Conservation (phyloP, 2,329 filamentous ascomycete genomes). For the Hypoxylon sp. region DNA sequence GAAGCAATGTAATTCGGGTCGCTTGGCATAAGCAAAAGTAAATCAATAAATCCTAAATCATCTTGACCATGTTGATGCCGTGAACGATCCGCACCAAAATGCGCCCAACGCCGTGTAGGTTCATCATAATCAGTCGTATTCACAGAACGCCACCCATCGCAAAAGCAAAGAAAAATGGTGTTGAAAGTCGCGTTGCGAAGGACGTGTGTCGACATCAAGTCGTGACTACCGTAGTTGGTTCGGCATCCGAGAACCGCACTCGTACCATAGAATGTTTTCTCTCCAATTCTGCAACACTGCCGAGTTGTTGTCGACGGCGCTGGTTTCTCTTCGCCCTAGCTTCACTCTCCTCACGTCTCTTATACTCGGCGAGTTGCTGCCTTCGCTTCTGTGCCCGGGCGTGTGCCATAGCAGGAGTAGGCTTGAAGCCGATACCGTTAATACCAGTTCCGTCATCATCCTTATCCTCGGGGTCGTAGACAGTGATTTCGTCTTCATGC, state of each 20-base stretch:
- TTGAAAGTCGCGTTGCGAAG: constrained; percentile 19
- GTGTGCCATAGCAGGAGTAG: constrained; percentile 73
- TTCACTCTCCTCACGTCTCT: constrained; percentile 72
- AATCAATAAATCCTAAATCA: constrained; percentile 20
- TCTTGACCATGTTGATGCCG: constrained; percentile 21
- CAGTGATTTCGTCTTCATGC: constrained; percentile 78
- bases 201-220: constrained; percentile 38
- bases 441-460: constrained; percentile 78
- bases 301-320: constrained; percentile 60
- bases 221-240: constrained; percentile 52
- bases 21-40: constrained; percentile 6
- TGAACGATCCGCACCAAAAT: constrained; percentile 22
- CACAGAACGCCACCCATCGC: constrained; percentile 25
- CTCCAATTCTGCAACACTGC: constrained; percentile 47
- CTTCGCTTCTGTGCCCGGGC: constrained; percentile 69
- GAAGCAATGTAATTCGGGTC: constrained; percentile 14
- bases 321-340: constrained; percentile 70
- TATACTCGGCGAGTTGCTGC: constrained; percentile 75
- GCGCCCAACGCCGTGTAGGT: constrained; percentile 34
- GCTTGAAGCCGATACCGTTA: constrained; percentile 77
- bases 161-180: constrained; percentile 7
- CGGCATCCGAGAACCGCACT: constrained; percentile 54
- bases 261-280: constrained; percentile 51
- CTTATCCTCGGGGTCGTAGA: constrained; percentile 74
- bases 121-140: constrained; percentile 12